Base-by-base conservation (phyloP, 2,329 filamentous ascomycete species). In the Pseudogymnoascus sp. region DNA sequence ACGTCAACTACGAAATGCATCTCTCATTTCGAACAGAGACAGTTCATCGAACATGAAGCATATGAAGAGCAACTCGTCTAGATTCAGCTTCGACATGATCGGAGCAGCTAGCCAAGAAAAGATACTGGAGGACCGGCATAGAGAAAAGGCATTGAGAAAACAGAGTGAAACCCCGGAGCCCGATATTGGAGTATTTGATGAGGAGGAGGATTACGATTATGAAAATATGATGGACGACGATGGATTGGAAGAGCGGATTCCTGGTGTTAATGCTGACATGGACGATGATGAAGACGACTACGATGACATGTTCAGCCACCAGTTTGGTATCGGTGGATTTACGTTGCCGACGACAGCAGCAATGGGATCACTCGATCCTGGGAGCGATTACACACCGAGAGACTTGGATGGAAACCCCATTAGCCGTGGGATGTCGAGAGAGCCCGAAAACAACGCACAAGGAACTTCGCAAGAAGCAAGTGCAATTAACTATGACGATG, bases 21-120 rank as follows among this genome's bases (percentile, higher is more conserved):
- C 81, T 0, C 78, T 77, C 3, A 70, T 76, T 10, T 82, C 82
- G 0, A 71, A 71, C 7, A 78, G 69, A 61, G 69, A 76, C 61
- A 76, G 77, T 35, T 73, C 76, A 1, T 72, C 78, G 1, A 81
- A 80, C 5, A 78, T 80, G 1, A 82, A 76, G 64, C 84, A 87
- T 65, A 87, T 87, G 84, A 87, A 87, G 73, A 92, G 88, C 71
- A 89, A 87, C 9, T 89, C 89, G 0, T 91, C 88, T 0, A 80
- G 89, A 12, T 92, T 93, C 70, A 92, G 89, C 68, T 93, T 93
- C 69, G 89, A 92, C 69, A 89, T 92, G 79, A 82, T 86, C 13
- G 87, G 87, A 4, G 84, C 84, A 5, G 87, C 87, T 12, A 81
- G 83, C 63, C 80, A 86, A 68, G 85, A 87, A 72, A 87, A 86